A percentile compares a stretch with the other conserved stretches of the same genome.
These are phyloP conservation scores for Akanthomyces muscarius DNA, from an alignment of 2,329 filamentous ascomycete genomes.

Conservation along the genomic window DNA sequence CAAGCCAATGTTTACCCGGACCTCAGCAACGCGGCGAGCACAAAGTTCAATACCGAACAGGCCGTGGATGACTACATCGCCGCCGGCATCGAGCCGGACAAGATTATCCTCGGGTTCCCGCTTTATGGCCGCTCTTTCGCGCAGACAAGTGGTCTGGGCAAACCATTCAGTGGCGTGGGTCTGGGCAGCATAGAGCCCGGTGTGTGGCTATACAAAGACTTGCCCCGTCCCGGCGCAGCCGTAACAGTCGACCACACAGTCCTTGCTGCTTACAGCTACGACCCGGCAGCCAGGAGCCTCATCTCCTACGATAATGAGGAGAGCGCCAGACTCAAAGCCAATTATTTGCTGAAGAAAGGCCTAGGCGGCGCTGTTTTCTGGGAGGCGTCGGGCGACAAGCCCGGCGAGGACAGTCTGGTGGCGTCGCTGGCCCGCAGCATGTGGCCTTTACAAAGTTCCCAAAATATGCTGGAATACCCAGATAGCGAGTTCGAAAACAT, in stretches of 20 bases:
- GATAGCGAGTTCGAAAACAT: constrained; percentile 57
- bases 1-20: constrained; percentile 65
- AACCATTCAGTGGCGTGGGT: constrained; percentile 60
- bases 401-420: constrained; percentile 54
- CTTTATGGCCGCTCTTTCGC: constrained; percentile 76
- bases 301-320: constrained; percentile 65
- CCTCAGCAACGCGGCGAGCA: constrained; percentile 47
- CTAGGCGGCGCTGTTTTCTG: constrained; percentile 81
- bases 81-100: constrained; percentile 54
- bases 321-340: constrained; percentile 57
- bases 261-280: constrained; percentile 69
- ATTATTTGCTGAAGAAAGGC: constrained; percentile 55
- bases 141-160: constrained; percentile 63
- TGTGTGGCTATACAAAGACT: constrained; percentile 68
- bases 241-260: constrained; percentile 54
- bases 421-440: constrained; percentile 44
- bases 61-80: constrained; percentile 53
- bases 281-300: constrained; percentile 54
- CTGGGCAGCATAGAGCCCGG: constrained; percentile 55
- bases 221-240: constrained; percentile 57
- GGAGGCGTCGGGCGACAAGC: constrained; percentile 69
- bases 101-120: constrained; percentile 73
- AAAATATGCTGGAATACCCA: constrained; percentile 54
- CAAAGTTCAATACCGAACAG: constrained; percentile 64
- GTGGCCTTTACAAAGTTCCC: constrained; percentile 43